Base-by-base conservation (phyloP, 2,329 filamentous ascomycete genomes). In the Pseudogymnoascus sp. region DNA sequence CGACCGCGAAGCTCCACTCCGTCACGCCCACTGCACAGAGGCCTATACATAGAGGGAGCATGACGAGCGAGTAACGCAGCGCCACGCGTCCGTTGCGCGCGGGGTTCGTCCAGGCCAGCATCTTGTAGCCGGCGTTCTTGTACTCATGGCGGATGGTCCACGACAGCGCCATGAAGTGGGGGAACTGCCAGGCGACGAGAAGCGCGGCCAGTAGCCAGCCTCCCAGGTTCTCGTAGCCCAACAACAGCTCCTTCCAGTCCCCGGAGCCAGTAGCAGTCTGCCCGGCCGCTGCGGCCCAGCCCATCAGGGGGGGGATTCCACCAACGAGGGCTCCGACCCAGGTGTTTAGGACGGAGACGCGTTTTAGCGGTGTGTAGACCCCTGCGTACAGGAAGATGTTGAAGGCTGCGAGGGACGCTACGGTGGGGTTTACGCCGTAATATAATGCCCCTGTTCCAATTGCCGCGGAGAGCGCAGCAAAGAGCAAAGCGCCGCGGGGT, bases 161-260 rank as follows among this genome's bases (percentile, higher is more conserved):
- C 56, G 90, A 93, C 21, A 99, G 81, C 0, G 93, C 89, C 82
- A 97, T 97, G 79, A 99, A 99, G 77, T 99, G 95, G 2, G 95
- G 92, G 72, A 99, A 97, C 73, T 99, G 93, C 95, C 95, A 99
- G 11, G 92, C 89, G 68, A 96, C 96, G 4, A 99, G 80, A 6
- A 97, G 78, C 0, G 82, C 86, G 0, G 91, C 93, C 13, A 97
- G 79, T 0, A 97, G 78, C 95, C 95, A 99, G 3, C 93, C 95
- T 4, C 95, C 95, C 10, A 86, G 77, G 26, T 80, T 82, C 74
- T 85, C 71, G 74, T 87, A 73, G 71, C 90, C 87, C 63, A 96
- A 84, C 0, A 96, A 79, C 40, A 96, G 82, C 72, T 95, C 91
- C 59, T 83, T 81, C 87, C 89, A 95, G 10, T 85, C 87, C 31